phyloP scores from a whole-genome alignment of 176 grass and related monocot species.

The Alopecurus myosuroides region DNA sequence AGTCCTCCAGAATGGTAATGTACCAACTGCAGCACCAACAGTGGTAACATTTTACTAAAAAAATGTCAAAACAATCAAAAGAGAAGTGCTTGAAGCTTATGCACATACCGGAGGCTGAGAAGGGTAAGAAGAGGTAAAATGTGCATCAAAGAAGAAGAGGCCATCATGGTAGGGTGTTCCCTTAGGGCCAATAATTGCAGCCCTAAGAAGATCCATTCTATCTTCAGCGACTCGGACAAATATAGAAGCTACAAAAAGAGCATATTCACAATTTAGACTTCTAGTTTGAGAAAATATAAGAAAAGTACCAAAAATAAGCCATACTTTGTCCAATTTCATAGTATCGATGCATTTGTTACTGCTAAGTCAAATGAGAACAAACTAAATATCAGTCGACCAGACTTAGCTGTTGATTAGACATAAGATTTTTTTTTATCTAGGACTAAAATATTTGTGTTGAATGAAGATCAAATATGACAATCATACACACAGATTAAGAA shows the following conservation, averaged over 20 bases:
- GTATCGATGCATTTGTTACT: neutral
- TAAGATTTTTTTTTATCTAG: neutral
- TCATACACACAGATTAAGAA: neutral
- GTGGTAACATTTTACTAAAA: constrained; percentile 3
- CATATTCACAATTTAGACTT: constrained; percentile 14
- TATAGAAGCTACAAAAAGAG: constrained; percentile 47
- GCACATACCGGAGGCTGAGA: constrained; percentile 57
- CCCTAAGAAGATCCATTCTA: constrained; percentile 92
- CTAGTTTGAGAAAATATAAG: neutral
- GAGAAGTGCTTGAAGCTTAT: neutral
- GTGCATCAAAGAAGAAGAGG: constrained; percentile 91
- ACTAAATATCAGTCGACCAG: neutral
- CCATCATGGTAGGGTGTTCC: constrained; percentile 93
- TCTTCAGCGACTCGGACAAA: constrained; percentile 80
- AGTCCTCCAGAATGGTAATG: constrained; percentile 75
- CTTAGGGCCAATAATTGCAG: constrained; percentile 70
- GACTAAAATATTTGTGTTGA: neutral
- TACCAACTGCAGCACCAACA: constrained; percentile 42
- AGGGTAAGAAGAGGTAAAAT: constrained; percentile 57
- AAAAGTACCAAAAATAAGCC: neutral
- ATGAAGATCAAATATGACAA: neutral
- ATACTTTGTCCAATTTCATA: neutral
- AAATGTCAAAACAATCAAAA: neutral
- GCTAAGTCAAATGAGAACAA: neutral
- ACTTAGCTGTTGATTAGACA: neutral